Conservation (phyloP, 2,329 filamentous ascomycete species). For the Emydomyces testavorans region DNA sequence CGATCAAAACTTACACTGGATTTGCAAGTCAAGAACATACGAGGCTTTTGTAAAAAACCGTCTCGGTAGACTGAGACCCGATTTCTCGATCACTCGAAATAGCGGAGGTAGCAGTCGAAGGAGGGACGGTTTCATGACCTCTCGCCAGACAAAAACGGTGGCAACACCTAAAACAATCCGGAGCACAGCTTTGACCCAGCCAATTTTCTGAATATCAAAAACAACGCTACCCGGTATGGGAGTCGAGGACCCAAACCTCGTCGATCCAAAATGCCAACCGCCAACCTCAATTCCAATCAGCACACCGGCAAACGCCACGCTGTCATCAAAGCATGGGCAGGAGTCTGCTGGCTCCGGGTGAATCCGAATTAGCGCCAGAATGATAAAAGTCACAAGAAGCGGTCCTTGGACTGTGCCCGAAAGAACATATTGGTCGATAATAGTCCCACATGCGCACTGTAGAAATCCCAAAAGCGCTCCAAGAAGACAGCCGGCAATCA, state of each 20-base stretch:
- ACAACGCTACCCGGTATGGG: constrained; percentile 50
- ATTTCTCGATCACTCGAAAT: constrained; percentile 72
- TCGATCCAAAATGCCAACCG: constrained; percentile 66
- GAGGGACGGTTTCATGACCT: constrained; percentile 72
- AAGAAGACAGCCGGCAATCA: constrained; percentile 65
- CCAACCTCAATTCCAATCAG: constrained; percentile 74
- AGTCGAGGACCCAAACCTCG: constrained; percentile 41
- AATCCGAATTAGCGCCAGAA: constrained; percentile 69
- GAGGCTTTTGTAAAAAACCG: constrained; percentile 86
- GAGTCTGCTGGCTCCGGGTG: constrained; percentile 95
- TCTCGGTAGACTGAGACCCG: constrained; percentile 68
- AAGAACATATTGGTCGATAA: constrained; percentile 60
- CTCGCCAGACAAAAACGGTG: constrained; percentile 80
- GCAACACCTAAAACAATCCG: constrained; percentile 71
- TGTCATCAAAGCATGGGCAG: constrained; percentile 94
- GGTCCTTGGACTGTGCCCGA: constrained; percentile 54
- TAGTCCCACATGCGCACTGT: constrained; percentile 45
- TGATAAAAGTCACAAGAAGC: constrained; percentile 50
- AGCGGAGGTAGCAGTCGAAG: constrained; percentile 69
- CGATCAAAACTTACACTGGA: background rate
- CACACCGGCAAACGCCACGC: constrained; percentile 82
- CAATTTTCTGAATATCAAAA: constrained; percentile 55
- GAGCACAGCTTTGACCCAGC: constrained; percentile 50
- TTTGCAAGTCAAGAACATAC: constrained; percentile 28
- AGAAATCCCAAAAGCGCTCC: constrained; percentile 53